Evolutionary conservation across 441 rosid species (phyloP), one percentile per base, ranked within the genome.

Genomic region (Gossypium trilobum): DNA sequence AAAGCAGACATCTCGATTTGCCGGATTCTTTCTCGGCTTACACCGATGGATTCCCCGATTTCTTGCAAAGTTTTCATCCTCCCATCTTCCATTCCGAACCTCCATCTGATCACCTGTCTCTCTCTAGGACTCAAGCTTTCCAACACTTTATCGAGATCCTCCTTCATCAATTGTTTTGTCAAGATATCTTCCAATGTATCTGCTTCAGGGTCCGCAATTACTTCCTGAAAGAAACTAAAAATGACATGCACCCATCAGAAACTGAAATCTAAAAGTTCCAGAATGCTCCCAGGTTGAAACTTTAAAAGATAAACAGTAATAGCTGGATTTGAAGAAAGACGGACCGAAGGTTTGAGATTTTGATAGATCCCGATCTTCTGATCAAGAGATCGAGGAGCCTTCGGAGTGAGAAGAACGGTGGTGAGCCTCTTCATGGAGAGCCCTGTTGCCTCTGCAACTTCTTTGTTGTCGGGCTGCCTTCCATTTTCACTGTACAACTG

Each of bases 61-160:
- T 94, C 99, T 72, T 94, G 99, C 79, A 94, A 75, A 0, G 97
- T 92, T 78, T 87, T 92, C 89, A 80, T 85, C 78, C 97, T 88
- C 42, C 97, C 97, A 60, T 90, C 97, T 0, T 84, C 96, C 75
- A 94, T 79, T 22, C 99, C 99, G 8, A 89, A 90, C 80, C 99
- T 86, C 97, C 92, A 87, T 68, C 85, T 81, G 65, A 94, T 82
- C n/a, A 92, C 97, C 68, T 83, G 92, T 82, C 82, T 88, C 82
- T 94, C 99, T 75, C 94, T 80, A 2, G 84, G 81, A 71, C 77
- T 81, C 31, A 94, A 82, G 50, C 79, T 84, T 83, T 90, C 89
- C 84, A 94, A 81, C 66, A 88, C 91, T 79, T 85, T 92, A 68
- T 85, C 86, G 9, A 94, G 77, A 83, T 94, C 97, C 57, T 84